Percentiles rank a stretch among this genome's conserved stretches.
Evolutionary conservation across 352 stramenopile species (phyloP).

Genomic region (Pythium periplocum): DNA sequence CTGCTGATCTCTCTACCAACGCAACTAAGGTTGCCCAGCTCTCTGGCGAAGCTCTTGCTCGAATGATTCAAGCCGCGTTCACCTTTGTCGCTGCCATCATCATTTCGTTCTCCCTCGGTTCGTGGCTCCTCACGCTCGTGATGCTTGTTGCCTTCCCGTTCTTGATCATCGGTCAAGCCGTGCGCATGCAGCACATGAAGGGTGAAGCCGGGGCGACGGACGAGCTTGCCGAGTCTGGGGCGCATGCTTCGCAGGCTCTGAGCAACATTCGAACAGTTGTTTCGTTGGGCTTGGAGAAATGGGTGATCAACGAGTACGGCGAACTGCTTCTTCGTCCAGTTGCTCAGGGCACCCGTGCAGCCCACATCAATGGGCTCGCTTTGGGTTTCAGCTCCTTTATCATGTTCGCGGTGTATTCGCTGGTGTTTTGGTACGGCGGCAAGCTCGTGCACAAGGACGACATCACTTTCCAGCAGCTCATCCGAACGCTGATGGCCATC

Average conservation of each 20-base stretch:
- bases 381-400: too few species aligned
- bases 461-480: constrained; percentile 3
- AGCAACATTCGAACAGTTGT: constrained; percentile 19
- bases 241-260: constrained; percentile 23
- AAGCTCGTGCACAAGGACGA: constrained; percentile 26
- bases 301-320: constrained; percentile 12
- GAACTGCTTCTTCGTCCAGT: constrained; percentile 2
- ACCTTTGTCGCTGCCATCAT: constrained; percentile 22
- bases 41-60: constrained; percentile 15
- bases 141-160: constrained; percentile 33
- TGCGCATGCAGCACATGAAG: constrained; percentile 12
- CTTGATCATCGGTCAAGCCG: constrained; percentile 17
- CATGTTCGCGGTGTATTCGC: too few species aligned
- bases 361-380: too few species aligned
- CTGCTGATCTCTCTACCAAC: constrained; percentile 21
- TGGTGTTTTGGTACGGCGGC: too few species aligned
- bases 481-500: too few species aligned
- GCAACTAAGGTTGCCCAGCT: constrained; percentile 19
- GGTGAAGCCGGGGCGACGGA: neutral
- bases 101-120: constrained; percentile 28
- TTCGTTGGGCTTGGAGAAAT: constrained; percentile 11
- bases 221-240: constrained; percentile 11
- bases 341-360: too few species aligned
- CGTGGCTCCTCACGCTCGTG: constrained; percentile 35
- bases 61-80: constrained; percentile 20